phyloP scores from a whole-genome alignment of 176 grass and related monocot genomes.

The Raddia guianensis region DNA sequence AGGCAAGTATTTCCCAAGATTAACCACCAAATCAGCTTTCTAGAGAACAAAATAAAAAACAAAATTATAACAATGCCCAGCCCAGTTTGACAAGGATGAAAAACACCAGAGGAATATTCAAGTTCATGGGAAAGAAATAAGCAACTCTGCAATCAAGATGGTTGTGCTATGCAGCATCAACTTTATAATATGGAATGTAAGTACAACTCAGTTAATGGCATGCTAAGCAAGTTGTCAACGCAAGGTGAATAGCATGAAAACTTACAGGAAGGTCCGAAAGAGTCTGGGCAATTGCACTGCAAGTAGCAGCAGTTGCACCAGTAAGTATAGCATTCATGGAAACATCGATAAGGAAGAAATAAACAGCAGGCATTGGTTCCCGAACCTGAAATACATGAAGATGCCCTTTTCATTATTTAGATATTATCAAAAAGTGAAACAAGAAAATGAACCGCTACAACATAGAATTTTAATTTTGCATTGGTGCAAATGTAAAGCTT shows the following conservation, averaged over 20 bases:
- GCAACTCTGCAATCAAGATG: background rate
- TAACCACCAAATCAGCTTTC: background rate
- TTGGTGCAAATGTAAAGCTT: background rate
- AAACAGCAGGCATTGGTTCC: constrained; percentile 96
- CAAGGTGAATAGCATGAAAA: constrained; percentile 34
- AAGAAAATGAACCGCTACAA: background rate
- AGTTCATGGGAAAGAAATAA: background rate
- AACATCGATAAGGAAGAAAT: constrained; percentile 95
- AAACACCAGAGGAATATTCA: background rate
- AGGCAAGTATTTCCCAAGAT: background rate
- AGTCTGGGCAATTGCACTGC: constrained; percentile 87
- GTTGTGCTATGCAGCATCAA: constrained; percentile 1
- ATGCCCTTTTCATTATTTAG: background rate
- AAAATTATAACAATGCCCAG: constrained; percentile 1
- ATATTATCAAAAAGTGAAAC: background rate
- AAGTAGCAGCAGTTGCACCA: constrained; percentile 90
- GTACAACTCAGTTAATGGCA: constrained; percentile 6
- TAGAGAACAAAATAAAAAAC: background rate
- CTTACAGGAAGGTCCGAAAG: constrained; percentile 94
- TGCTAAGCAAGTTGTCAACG: background rate
- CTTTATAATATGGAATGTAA: constrained; percentile 1
- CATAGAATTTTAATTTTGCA: constrained; percentile 2
- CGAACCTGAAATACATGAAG: constrained; percentile 63
- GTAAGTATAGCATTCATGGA: constrained; percentile 93
- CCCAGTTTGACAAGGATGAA: constrained; percentile 20